Percentiles rank a stretch among this genome's conserved stretches.
Evolutionary conservation across 2,329 filamentous ascomycete genomes (phyloP).

Genomic region (Xylaria polymorpha): DNA sequence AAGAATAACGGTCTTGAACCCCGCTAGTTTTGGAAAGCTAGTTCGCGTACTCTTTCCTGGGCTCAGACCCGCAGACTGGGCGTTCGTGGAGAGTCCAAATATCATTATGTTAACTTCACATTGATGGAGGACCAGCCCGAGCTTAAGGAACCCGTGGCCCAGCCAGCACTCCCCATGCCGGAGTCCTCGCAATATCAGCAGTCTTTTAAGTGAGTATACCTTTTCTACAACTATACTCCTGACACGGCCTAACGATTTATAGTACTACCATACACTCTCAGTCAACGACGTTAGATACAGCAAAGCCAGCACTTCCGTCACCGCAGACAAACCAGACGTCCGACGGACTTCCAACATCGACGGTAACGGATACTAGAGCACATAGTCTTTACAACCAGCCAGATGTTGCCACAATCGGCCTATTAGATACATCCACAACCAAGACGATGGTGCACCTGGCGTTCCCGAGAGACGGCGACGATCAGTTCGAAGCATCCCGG

Average conservation of each 20-base stretch:
- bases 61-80: conserved; percentile 89
- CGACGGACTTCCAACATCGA: conserved; percentile 44
- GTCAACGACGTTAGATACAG: conserved; percentile 41
- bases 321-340: conserved; percentile 53
- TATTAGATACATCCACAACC: conserved; percentile 66
- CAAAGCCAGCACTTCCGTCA: conserved; percentile 51
- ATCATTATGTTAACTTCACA: conserved; percentile 85
- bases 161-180: conserved; percentile 61
- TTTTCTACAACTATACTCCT: conserved; percentile 12
- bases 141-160: conserved; percentile 57
- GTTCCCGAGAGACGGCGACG: conserved; percentile 69
- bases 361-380: conserved; percentile 49
- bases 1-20: conserved; percentile 93
- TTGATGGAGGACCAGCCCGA: conserved; percentile 68
- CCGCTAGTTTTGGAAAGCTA: conserved; percentile 96
- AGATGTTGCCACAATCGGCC: conserved; percentile 66
- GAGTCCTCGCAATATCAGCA: conserved; percentile 61
- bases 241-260: conserved; percentile 29
- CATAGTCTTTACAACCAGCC: conserved; percentile 71
- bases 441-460: conserved; percentile 70
- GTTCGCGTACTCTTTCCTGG: conserved; percentile 96
- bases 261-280: conserved; percentile 54
- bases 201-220: conserved; percentile 60
- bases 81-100: conserved; percentile 96
- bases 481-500: conserved; percentile 71